Evolutionary conservation across 768 basidiomycete species (phyloP), one percentile per base, ranked within the genome.

Genomic region (Tulasnella sp.): DNA sequence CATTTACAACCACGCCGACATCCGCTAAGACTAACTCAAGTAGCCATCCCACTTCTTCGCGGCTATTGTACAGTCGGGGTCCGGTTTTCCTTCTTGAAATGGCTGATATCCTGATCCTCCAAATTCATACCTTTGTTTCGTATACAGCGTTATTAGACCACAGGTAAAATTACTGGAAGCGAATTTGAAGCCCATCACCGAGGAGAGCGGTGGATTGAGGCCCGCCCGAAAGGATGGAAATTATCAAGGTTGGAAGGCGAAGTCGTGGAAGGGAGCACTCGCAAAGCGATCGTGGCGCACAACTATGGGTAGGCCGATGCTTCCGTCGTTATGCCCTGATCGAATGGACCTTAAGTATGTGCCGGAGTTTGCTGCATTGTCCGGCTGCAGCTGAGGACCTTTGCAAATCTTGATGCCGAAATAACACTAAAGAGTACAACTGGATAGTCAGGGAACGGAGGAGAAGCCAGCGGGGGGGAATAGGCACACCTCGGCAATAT

Each of bases 191-290:
- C 76, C 83, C 3, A 81, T 85, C 12, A 78, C 85, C 52, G 86
- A 85, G 72, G 82, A 83, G 37, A 85, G 85, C 8, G 87, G 87
- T 79, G 93, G 93, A 2, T 82, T 93, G 69, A 85, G 92, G 3
- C 93, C 92, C 0, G 87, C 82, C 0, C 83, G 93, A 74, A 89
- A 87, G 52, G 90, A 89, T n/a, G 91, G 92, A 0, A 85, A n/a
- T n/a, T n/a, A n/a, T n/a, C 93, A 39, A 83, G 91, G 36, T 82
- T 92, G 1, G 89, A 88, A 52, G 81, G 81, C 0, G 87, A 86
- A 42, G 83, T 83, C 79, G 86, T 31, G 79, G 78, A 17, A 75
- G 79, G 39, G n/a, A 40, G 80, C 25, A 78, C 71, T 3, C 54
- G 80, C 79, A 83, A 79, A 74, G 82, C 89, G 19, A 88, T 89